Base-by-base conservation (phyloP, 2,329 filamentous ascomycete genomes). In the Phaeophleospora eucalypticola region DNA sequence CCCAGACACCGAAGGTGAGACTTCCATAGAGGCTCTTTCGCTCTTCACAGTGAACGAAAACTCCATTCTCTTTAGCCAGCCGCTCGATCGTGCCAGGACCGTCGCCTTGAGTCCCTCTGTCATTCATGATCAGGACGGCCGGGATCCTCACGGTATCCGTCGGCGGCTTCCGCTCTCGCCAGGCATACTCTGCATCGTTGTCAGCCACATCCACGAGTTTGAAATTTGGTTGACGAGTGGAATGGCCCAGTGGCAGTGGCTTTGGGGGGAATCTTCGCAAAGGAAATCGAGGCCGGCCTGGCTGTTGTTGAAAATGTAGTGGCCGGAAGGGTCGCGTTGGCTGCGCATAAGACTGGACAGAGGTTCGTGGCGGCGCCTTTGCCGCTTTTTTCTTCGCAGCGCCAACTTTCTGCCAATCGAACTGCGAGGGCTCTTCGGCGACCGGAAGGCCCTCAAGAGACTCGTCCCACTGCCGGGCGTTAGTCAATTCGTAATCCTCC, bases 1-100 rank as follows among this genome's bases (percentile, higher is more conserved):
- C 60, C 59, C 60, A 63, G 35, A 64, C 59, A 29, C 53, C 55
- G 35, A 61, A 57, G 2, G 24, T 44, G 4, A 49, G 41, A 15
- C 14, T 36, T 4, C 43, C 51, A 20, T 27, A 43, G 20, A 34
- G 46, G 7, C 33, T 20, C 10, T 40, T 27, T 18, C 46, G 37
- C 16, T 54, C 32, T 9, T 44, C 42, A 47, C 46, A 49, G 39
- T 50, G 36, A 17, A 62, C 41, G 27, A 56, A 64, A 4, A 56
- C 51, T 15, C 56, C 57, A 17, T 49, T 27, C 16, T 57, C 51
- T 4, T 38, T 17, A 1, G 60, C 60, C 9, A 62, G 45, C 14
- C 17, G 12, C 19, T 52, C 35, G 35, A 55, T 42, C 36, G 35
- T 29, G 16, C 17, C 19, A 12, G 35, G 17, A 14, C 21, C n/a